These are phyloP conservation scores for Kwoniella shivajii DNA, from an alignment of 1,284 basidiomycete species.

Conservation along the genomic window DNA sequence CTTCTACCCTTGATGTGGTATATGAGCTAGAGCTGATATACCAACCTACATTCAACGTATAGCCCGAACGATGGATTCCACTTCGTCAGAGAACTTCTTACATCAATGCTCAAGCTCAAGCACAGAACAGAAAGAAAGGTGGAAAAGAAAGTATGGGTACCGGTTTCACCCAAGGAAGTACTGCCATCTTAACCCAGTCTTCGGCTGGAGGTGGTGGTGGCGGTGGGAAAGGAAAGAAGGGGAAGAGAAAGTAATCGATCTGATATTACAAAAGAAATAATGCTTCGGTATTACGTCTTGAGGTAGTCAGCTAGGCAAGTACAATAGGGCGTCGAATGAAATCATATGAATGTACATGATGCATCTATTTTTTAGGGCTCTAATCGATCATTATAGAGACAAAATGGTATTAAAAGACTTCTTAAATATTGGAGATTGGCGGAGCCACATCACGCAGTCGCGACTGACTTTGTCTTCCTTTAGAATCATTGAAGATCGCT, in stretches of 20 bases:
- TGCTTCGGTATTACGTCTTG: too few species aligned
- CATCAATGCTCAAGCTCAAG: conserved; percentile 21
- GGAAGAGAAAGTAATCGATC: conserved; percentile 27
- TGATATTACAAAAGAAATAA: too few species aligned
- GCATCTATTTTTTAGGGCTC: too few species aligned
- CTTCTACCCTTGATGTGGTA: background rate
- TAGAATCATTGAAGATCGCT: background rate
- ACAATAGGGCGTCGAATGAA: too few species aligned
- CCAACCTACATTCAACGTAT: background rate
- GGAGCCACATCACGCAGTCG: too few species aligned
- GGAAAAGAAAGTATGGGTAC: conserved; percentile 44
- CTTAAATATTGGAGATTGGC: too few species aligned
- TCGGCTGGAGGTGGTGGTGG: conserved; percentile 25
- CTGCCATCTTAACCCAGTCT: conserved; percentile 4
- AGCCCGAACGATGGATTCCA: conserved; percentile 55
- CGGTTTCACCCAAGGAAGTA: conserved; percentile 44
- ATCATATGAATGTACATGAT: too few species aligned
- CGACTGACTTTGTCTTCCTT: too few species aligned
- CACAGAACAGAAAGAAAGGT: conserved; percentile 42
- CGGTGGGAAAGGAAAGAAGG: conserved; percentile 34
- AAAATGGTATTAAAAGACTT: too few species aligned
- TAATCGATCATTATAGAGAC: too few species aligned
- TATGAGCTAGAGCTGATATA: too few species aligned
- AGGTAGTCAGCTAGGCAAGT: too few species aligned
- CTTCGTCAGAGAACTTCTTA: conserved; percentile 46